These are phyloP conservation scores for Tolypocladium cylindrosporum DNA, from an alignment of 2,329 filamentous ascomycete genomes.

Conservation along the genomic window DNA sequence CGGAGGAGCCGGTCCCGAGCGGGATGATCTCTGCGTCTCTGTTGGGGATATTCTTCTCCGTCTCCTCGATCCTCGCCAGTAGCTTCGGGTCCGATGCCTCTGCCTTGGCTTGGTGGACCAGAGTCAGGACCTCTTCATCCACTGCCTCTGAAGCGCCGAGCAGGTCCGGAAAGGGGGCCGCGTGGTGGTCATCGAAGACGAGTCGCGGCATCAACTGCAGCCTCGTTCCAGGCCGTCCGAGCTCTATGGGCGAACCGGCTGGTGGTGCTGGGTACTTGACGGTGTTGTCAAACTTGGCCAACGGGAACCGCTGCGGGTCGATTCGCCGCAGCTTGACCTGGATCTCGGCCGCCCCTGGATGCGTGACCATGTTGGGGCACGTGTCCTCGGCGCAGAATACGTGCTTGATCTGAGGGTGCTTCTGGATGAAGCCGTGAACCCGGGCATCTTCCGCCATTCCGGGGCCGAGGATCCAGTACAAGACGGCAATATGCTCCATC, in stretches of 20 bases:
- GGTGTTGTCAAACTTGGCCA: conserved; percentile 56
- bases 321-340: conserved; percentile 61
- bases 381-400: conserved; percentile 66
- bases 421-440: conserved; percentile 60
- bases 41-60: conserved; percentile 57
- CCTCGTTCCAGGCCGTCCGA: conserved; percentile 33
- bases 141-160: conserved; percentile 32
- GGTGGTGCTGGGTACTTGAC: conserved; percentile 13
- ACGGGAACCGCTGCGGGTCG: conserved; percentile 62
- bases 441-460: conserved; percentile 52
- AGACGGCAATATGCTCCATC: conserved; percentile 54
- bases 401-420: conserved; percentile 55
- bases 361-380: conserved; percentile 64
- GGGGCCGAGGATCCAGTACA: conserved; percentile 75
- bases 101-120: conserved; percentile 40
- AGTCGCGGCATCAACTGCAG: conserved; percentile 37
- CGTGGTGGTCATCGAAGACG: conserved; percentile 32
- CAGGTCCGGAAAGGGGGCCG: conserved; percentile 35
- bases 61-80: conserved; percentile 34
- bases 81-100: conserved; percentile 34
- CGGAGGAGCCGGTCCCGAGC: conserved; percentile 82
- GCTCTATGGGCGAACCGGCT: conserved; percentile 19
- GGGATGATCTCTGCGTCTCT: conserved; percentile 74
- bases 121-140: conserved; percentile 31
- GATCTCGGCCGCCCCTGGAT: conserved; percentile 57